Percentiles rank a stretch among this genome's conserved stretches.
phyloP scores from a whole-genome alignment of 805 yeast genomes.

The Metschnikowia lunata region DNA sequence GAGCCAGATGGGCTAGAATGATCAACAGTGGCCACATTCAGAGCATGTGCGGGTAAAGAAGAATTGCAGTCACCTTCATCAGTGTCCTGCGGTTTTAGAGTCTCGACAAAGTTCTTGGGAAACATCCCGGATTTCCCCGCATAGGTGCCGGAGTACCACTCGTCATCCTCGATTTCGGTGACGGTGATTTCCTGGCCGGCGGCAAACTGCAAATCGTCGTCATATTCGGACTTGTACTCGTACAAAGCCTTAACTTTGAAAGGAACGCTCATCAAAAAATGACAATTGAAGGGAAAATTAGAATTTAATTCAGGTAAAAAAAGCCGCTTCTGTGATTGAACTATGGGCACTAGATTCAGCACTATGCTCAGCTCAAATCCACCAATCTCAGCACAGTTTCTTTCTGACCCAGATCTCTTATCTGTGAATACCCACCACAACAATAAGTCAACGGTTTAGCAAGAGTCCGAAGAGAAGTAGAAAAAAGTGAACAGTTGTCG shows the following conservation, averaged over 20 bases:
- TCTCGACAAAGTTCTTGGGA: conserved; percentile 77
- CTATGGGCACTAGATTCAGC: not conserved
- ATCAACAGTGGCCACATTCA: not conserved
- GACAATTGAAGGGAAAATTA: too few relatives aligned
- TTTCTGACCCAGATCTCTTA: too few relatives aligned
- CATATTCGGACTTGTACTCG: conserved; percentile 58
- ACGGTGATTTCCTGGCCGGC: conserved; percentile 72
- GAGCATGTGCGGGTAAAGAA: not conserved
- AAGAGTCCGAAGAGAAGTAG: too few relatives aligned
- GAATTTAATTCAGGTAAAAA: too few relatives aligned
- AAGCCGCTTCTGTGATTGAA: too few relatives aligned
- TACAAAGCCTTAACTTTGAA: conserved; percentile 66
- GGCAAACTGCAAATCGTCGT: conserved; percentile 75
- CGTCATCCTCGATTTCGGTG: conserved; percentile 78
- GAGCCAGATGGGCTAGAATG: not conserved
- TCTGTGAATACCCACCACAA: too few relatives aligned
- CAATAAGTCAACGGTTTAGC: too few relatives aligned
- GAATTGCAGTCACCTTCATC: not conserved
- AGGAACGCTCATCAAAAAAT: conserved; percentile 36
- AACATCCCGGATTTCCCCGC: conserved; percentile 73
- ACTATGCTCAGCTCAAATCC: too few relatives aligned
- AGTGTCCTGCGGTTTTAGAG: not conserved
- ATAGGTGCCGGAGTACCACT: conserved; percentile 80
- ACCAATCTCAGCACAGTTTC: too few relatives aligned
- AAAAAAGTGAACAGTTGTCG: too few relatives aligned